Evolutionary conservation across 2,329 filamentous ascomycete species (phyloP).

Genomic region (Fusarium sp.): DNA sequence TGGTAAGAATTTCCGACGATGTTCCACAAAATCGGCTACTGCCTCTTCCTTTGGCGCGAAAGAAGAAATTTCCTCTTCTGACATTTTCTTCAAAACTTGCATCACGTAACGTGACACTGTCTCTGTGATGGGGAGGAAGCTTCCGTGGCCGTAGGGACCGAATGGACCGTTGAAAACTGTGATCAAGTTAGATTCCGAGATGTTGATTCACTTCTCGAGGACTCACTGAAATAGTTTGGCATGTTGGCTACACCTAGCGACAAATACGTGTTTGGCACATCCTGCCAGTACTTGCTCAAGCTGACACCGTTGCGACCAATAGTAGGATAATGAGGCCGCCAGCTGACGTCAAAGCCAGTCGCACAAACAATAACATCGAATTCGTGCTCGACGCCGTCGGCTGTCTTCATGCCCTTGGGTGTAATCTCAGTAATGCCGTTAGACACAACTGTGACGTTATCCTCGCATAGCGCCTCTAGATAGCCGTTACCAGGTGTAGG

Average conservation of each 20-base stretch:
- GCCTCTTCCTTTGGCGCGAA: no score
- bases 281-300: conserved; percentile 1
- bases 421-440: conserved; percentile 1
- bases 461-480: conserved; percentile 1
- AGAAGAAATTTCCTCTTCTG: no score
- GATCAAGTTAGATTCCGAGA: no score
- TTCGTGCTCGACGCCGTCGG: neutral
- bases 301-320: conserved; percentile 5
- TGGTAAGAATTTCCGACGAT: no score
- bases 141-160: no score
- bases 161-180: no score
- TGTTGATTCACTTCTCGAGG: no score
- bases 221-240: neutral
- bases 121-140: no score
- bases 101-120: no score
- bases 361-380: conserved; percentile 12
- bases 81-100: no score
- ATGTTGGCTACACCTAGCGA: neutral
- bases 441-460: neutral
- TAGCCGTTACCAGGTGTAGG: neutral
- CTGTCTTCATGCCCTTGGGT: conserved; percentile 2
- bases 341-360: conserved; percentile 14
- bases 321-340: neutral
- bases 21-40: no score
- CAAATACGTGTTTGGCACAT: neutral